Base-by-base conservation (phyloP, 2,329 filamentous ascomycete species). In the Colletotrichum camelliae region DNA sequence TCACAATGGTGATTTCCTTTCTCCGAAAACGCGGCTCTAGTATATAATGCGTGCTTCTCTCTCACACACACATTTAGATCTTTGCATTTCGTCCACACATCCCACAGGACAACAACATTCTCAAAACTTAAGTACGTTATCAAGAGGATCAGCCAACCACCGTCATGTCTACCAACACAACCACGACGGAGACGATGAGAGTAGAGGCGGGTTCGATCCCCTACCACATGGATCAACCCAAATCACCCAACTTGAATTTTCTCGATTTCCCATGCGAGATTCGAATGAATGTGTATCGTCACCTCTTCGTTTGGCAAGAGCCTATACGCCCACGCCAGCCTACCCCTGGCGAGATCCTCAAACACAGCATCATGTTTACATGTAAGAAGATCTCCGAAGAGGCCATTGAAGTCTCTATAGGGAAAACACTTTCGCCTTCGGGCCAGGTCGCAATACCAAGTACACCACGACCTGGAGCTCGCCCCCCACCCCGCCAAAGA, bases 381-480 rank as follows among this genome's bases (percentile, higher is more conserved):
- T 52, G 43, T n/a, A 52, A 52, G n/a, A 21, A 52, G n/a, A 52
- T 52, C n/a, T 52, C 43, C 43, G 10, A 52, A 52, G n/a, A 52
- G 43, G 43, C 43, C n/a, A 52, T 52, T 21, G 43, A 52, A 52
- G n/a, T 52, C 43, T 52, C n/a, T 52, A 52, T 21, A 10, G 43
- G 1, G 43, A 52, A 21, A 52, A 52, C 43, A 52, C n/a, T 21
- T 52, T 52, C 7, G 43, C 43, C n/a, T 52, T 52, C 21, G 43
- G 43, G 43, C 43, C 43, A 52, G 43, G 43, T 6, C 43, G 2
- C 4, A 4, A 21, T 12, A 52, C 43, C 10, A 1, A 21, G 43
- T 2, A 1, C 6, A 52, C 1, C 4, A 52, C n/a, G 43, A 1
- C 3, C 3, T 52, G 43, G 43, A 12, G 5, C 6, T 0, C 43